Evolutionary conservation across 2,329 filamentous ascomycete species (phyloP).

Genomic region (Juglanconis oblonga): DNA sequence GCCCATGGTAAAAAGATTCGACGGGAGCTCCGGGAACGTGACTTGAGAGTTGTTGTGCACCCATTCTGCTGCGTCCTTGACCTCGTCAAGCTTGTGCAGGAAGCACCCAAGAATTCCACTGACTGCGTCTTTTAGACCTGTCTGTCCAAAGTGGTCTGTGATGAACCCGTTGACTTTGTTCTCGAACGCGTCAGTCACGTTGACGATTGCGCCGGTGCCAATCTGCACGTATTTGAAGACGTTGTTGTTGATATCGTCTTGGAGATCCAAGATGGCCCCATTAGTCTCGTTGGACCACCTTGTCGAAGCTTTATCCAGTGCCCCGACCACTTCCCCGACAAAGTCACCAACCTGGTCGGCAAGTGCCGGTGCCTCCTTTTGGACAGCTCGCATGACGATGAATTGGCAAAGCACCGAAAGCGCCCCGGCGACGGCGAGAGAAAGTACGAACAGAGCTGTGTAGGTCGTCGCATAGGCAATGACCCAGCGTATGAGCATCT

Average conservation of each 20-base stretch:
- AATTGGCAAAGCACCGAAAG: constrained; percentile 81
- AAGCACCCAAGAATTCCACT: constrained; percentile 37
- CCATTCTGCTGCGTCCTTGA: constrained; percentile 92
- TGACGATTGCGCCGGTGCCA: constrained; percentile 77
- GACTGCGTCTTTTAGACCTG: constrained; percentile 29
- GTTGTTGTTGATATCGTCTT: constrained; percentile 73
- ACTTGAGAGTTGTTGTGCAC: constrained; percentile 84
- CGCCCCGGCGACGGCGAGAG: constrained; percentile 76
- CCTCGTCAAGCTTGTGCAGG: constrained; percentile 76
- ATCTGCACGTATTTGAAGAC: constrained; percentile 85
- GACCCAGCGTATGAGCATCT: constrained; percentile 76
- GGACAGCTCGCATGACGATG: constrained; percentile 69
- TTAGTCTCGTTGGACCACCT: constrained; percentile 79
- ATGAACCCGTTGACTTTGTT: constrained; percentile 72
- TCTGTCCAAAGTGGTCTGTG: constrained; percentile 76
- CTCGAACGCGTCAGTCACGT: constrained; percentile 80
- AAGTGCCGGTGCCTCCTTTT: constrained; percentile 74
- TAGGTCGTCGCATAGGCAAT: constrained; percentile 84
- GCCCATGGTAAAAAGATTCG: constrained; percentile 75
- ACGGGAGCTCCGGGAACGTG: constrained; percentile 73
- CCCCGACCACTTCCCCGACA: constrained; percentile 71
- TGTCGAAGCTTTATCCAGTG: constrained; percentile 69
- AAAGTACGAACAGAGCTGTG: constrained; percentile 81
- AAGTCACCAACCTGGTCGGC: constrained; percentile 74
- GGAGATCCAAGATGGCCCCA: constrained; percentile 53